These are phyloP conservation scores for Beta macrorhiza DNA, from an alignment of 179 eudicot species.

Conservation along the genomic window DNA sequence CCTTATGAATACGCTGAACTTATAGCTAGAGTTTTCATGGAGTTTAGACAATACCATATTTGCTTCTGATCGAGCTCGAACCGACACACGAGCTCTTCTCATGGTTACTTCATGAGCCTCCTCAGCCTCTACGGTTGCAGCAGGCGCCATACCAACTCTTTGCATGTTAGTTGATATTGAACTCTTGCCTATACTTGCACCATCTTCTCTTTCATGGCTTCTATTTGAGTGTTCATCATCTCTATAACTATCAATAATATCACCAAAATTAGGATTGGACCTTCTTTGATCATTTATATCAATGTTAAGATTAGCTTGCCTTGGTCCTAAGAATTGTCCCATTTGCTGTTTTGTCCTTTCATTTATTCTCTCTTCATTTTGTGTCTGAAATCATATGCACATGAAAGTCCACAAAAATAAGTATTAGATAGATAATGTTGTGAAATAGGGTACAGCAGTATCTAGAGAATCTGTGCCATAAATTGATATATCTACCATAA, in stretches of 20 bases:
- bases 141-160: conserved; percentile 13
- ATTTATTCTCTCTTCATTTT: conserved; percentile 7
- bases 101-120: conserved; percentile 40
- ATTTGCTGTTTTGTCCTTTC: neutral
- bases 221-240: conserved; percentile 14
- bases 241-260: neutral
- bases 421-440: neutral
- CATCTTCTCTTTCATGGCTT: conserved; percentile 13
- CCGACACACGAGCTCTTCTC: conserved; percentile 57
- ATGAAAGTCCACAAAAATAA: neutral
- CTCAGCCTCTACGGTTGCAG: conserved; percentile 14
- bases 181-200: conserved; percentile 12
- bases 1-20: no score
- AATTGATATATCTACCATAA: no score
- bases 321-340: conserved; percentile 27
- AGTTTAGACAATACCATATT: conserved; percentile 39
- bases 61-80: conserved; percentile 62
- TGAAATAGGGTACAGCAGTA: no score
- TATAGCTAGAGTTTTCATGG: neutral
- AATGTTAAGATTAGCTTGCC: conserved; percentile 6
- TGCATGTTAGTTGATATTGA: neutral
- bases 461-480: no score
- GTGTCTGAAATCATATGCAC: conserved; percentile 10
- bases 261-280: neutral
- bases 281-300: neutral